Conservation (phyloP, 1,284 basidiomycete genomes). For the Pseudozyma tsukubaensis region DNA sequence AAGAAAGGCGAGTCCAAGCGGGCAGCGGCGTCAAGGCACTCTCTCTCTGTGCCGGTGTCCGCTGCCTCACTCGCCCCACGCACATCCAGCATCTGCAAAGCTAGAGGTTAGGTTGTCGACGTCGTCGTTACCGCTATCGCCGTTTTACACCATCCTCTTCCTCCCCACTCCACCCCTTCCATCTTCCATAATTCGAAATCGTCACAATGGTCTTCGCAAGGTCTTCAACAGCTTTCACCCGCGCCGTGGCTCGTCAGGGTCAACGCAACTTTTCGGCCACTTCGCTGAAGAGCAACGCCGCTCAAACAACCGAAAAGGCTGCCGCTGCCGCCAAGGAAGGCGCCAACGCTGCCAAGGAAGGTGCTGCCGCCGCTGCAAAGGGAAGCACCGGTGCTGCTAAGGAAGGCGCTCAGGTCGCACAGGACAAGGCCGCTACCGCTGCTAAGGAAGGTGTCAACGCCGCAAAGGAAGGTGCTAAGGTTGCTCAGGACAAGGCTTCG, state of each 20-base stretch:
- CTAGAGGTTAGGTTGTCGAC: no score
- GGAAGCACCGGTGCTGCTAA: no score
- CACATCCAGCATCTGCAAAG: no score
- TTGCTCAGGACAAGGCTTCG: conserved; percentile 35
- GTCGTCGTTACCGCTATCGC: conserved; percentile 5
- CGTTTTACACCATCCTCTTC: background rate
- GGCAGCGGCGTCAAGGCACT: background rate
- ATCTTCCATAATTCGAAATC: background rate
- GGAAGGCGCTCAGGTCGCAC: background rate
- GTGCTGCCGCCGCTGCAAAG: no score
- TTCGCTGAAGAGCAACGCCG: background rate
- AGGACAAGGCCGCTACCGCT: background rate
- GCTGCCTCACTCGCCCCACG: background rate
- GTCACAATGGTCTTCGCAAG: conserved; percentile 35
- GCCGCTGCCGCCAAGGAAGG: no score
- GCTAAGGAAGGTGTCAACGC: no score
- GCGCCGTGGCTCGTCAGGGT: conserved; percentile 33
- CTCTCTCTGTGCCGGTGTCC: background rate
- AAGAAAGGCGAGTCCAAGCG: conserved; percentile 16
- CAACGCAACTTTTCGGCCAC: conserved; percentile 17
- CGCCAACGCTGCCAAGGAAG: conserved; percentile 7
- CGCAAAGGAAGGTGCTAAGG: conserved; percentile 14
- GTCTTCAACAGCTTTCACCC: conserved; percentile 23
- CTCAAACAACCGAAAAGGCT: no score
- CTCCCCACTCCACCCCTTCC: background rate